phyloP scores from a whole-genome alignment of 1,284 basidiomycete genomes.

The Cutaneotrichosporon sp. region DNA sequence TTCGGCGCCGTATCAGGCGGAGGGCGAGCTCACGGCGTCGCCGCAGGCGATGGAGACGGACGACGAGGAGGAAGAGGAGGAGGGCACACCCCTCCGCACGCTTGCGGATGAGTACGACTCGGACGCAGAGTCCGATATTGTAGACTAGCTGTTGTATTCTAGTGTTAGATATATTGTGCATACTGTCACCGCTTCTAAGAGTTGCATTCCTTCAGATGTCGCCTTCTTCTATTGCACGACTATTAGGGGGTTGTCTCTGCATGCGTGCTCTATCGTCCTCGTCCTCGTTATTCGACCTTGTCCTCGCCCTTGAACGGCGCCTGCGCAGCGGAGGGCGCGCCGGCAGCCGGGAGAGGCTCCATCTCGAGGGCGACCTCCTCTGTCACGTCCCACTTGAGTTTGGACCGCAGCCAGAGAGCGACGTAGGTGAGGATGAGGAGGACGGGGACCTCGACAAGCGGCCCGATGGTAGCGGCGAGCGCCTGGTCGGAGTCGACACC shows the following conservation, averaged over 20 bases:
- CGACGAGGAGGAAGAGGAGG: neutral
- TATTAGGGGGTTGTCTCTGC: no score
- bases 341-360: neutral
- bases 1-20: neutral
- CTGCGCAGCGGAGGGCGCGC: no score
- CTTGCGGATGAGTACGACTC: constrained; percentile 5
- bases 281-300: no score
- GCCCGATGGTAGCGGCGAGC: constrained; percentile 71
- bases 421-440: constrained; percentile 71
- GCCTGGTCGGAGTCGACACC: constrained; percentile 73
- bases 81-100: neutral
- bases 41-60: neutral
- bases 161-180: neutral
- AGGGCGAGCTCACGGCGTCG: neutral
- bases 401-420: constrained; percentile 54
- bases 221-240: no score
- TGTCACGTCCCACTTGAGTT: neutral
- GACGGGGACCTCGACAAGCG: constrained; percentile 75
- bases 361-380: neutral
- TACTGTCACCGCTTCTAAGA: neutral
- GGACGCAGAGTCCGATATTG: neutral
- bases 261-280: no score
- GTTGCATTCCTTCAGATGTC: no score
- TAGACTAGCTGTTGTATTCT: constrained; percentile 1
- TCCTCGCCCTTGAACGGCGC: no score